Percentiles rank a stretch among this genome's conserved stretches.
Evolutionary conservation across 345 rosid species (phyloP).

Genomic region (Barbarea vulgaris): DNA sequence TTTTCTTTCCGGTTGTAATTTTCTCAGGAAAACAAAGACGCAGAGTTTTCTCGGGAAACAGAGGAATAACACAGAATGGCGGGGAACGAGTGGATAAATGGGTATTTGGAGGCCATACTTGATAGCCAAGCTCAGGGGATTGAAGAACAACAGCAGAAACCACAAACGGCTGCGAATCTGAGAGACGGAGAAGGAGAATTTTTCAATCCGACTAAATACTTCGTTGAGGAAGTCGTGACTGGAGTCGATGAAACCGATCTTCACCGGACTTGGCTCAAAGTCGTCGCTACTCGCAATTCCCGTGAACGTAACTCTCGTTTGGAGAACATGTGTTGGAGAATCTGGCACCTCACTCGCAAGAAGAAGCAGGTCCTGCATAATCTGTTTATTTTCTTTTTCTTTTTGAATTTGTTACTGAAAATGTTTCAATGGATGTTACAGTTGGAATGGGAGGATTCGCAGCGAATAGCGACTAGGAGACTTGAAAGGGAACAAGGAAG

Average conservation of each 20-base stretch:
- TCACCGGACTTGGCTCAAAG: constrained; percentile 93
- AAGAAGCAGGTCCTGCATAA: constrained; percentile 74
- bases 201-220: constrained; percentile 88
- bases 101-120: constrained; percentile 91
- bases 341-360: constrained; percentile 98
- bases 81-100: constrained; percentile 97
- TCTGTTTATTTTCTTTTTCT: background rate
- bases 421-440: constrained; percentile 7
- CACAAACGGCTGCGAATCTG: constrained; percentile 42
- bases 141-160: constrained; percentile 58
- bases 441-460: constrained; percentile 81
- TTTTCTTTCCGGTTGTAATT: background rate
- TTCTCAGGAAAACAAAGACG: background rate
- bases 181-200: constrained; percentile 58
- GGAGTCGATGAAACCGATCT: constrained; percentile 93
- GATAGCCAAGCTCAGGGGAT: constrained; percentile 66
- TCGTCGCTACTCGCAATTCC: constrained; percentile 87
- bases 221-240: constrained; percentile 94
- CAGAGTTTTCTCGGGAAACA: background rate
- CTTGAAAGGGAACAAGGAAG: constrained; percentile 86
- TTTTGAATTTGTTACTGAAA: background rate
- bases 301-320: constrained; percentile 94
- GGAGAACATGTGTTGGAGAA: constrained; percentile 99
- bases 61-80: constrained; percentile 50
- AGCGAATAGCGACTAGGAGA: constrained; percentile 61